Base-by-base conservation (phyloP, 768 basidiomycete genomes). In the Xanthoconium stramineum region DNA sequence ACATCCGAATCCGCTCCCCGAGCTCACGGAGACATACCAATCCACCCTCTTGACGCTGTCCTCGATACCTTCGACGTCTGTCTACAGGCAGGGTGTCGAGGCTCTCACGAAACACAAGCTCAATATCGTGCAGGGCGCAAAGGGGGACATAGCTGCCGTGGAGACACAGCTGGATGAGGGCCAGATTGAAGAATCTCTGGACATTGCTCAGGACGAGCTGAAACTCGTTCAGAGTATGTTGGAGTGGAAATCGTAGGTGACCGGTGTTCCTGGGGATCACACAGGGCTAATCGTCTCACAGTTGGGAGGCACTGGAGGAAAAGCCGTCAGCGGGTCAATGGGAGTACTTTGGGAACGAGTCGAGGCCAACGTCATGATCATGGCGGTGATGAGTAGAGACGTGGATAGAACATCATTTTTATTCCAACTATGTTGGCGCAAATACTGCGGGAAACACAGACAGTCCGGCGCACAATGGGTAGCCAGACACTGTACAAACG, bases 191-290 rank as follows among this genome's bases (percentile, higher is more conserved):
- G 81, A 93, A 71, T 82, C 89, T 35, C 65, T 98, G 63, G 81
- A 84, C 61, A 84, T 91, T 71, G 95, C 94, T 12, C 75, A 84
- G 62, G 89, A 89, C 66, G 95, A 98, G 72, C 76, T 92, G 53
- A 77, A 75, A 53, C 77, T 98, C 38, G 90, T 80, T 6, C 76
- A 76, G 33, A 90, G 90, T 74, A 90, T 97, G 88, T 67, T 87
- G n/a, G 88, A 94, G 68, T 98, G 93, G 94, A 96, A 95, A 76
- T 83, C 90, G 95, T 98, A 71, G 72, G 94, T 88, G 51, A 51
- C 30, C 47, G 40, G 9, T 59, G 6, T 46, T 32, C 13, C 12
- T 47, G 39, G 56, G 37, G 52, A 56, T 36, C 40, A 36, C 33
- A 47, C 14, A 33, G 42, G 40, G 55, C 50, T 59, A 43, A 61